Evolutionary conservation across 768 basidiomycete genomes (phyloP).

Genomic region (Phylloporus sp.): DNA sequence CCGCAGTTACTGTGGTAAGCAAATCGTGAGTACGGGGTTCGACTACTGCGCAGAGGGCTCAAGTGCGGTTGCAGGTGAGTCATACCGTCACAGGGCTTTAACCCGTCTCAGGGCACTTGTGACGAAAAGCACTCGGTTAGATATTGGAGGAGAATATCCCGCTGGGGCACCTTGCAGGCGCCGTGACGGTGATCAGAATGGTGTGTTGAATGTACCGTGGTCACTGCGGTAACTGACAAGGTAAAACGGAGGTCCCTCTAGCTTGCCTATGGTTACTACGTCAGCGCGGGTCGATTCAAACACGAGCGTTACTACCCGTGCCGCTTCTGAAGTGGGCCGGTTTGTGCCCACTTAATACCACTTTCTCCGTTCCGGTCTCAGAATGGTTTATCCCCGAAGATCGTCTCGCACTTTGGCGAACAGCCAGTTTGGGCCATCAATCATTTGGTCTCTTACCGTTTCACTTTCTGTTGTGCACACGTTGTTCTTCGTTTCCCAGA

Average conservation of each 20-base stretch:
- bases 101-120: too few species aligned
- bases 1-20: neutral
- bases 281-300: neutral
- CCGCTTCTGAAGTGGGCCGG: neutral
- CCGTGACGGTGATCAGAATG: too few species aligned
- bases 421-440: neutral
- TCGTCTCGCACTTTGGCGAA: neutral
- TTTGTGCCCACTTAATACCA: neutral
- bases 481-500: neutral
- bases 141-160: too few species aligned
- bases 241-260: too few species aligned
- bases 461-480: neutral
- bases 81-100: neutral
- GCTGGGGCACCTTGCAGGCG: too few species aligned
- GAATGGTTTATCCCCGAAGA: neutral
- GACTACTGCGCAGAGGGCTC: neutral
- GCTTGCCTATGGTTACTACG: too few species aligned
- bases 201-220: too few species aligned
- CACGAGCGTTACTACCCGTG: neutral
- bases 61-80: neutral
- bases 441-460: neutral
- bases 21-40: neutral
- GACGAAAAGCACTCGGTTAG: too few species aligned
- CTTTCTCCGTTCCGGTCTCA: neutral
- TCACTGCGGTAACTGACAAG: neutral